Base-by-base conservation (phyloP, 1,139 yeast species). In the Suhomyces panamericanus region DNA sequence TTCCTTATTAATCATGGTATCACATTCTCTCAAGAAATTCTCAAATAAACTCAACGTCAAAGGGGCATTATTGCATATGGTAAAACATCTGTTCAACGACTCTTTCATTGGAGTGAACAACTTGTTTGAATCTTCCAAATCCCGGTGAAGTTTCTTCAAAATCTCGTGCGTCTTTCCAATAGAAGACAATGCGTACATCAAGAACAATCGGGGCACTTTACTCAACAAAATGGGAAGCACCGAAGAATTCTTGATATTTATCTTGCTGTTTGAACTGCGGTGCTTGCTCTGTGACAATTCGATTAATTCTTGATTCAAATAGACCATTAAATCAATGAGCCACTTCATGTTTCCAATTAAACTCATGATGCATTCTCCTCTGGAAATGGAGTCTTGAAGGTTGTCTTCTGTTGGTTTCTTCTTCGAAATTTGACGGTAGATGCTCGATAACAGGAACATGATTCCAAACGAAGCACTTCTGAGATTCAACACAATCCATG, bases 291-390 rank as follows among this genome's bases (percentile, higher is more conserved):
- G 43, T 15, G 66, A 52, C 17, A 73, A 56, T 41, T 73, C 76
- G 15, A 80, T 64, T 17, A 89, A 61, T 52, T 88, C 95, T 59
- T 88, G 95, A 47, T 81, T 79, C 38, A 85, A 61, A 49, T 78
- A 80, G 0, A 81, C 78, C 54, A 87, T 70, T 46, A 87, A 74
- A 58, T 88, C 96, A 34, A 86, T 72, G 47, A 85, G 73, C 95
- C 96, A 89, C 53, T 87, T 76, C n/a, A 85, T 77, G 34, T 83
- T 77, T 0, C 96, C 96, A 16, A 86, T 62, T 42, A 85, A 72
- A 15, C 86, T 78, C 46, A 82, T 65, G 6, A 85, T 71, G 48
- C 81, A 69, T 58, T 83, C 81, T 40, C 82, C 80, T 55, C 86
- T 62, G 44, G 77, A 69, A 14, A 77, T 73, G 0, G 83, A 74